A percentile compares a stretch with the other conserved stretches of the same genome.
Evolutionary conservation across 176 grass and related monocot species (phyloP).

Genomic region (Sorghum bicolor): DNA sequence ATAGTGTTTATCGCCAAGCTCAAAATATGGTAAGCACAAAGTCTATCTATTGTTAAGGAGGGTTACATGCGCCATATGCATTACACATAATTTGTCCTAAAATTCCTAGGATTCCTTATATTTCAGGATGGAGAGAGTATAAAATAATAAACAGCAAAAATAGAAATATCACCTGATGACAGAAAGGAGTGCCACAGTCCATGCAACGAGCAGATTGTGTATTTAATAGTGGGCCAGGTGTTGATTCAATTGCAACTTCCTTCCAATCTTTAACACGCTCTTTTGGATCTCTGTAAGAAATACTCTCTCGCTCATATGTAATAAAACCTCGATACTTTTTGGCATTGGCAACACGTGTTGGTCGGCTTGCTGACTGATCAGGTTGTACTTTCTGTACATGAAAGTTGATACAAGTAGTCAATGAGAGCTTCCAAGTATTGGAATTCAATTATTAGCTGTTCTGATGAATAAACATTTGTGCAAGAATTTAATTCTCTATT

Average conservation of each 20-base stretch:
- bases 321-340: slow-evolving; percentile 83
- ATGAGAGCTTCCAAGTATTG: neutral
- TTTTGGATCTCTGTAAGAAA: slow-evolving; percentile 84
- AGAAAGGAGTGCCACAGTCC: slow-evolving; percentile 99
- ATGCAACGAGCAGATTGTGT: slow-evolving; percentile 98
- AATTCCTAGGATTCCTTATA: too few species aligned
- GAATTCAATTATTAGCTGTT: slow-evolving; percentile 13
- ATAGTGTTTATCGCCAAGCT: too few species aligned
- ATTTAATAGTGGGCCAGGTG: slow-evolving; percentile 74
- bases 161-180: slow-evolving; percentile 73
- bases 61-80: too few species aligned
- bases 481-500: neutral
- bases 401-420: slow-evolving; percentile 27
- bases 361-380: slow-evolving; percentile 34
- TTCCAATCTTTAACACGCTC: slow-evolving; percentile 76
- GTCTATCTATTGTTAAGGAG: too few species aligned
- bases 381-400: slow-evolving; percentile 45
- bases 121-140: neutral
- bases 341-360: slow-evolving; percentile 64
- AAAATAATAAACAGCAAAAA: neutral
- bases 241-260: slow-evolving; percentile 89
- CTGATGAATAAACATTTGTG: neutral
- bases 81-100: too few species aligned
- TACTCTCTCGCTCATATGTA: slow-evolving; percentile 72
- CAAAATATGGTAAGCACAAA: too few species aligned